Base-by-base conservation (phyloP, 75 land plant species). In the Pseudotsuga menziesii region DNA sequence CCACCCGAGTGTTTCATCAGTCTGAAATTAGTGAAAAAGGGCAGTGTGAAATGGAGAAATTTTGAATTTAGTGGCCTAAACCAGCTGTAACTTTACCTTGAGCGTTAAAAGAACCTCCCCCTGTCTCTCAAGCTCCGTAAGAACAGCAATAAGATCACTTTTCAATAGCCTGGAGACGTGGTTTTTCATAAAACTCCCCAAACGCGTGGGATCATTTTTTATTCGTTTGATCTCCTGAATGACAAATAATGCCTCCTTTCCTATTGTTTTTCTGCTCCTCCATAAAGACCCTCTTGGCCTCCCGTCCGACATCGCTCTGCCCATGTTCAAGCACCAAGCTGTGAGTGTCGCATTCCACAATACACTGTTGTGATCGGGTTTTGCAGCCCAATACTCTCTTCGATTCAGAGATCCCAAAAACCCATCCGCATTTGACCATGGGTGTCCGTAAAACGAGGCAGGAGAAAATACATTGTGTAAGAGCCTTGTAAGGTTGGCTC, bases 251-350 rank as follows among this genome's bases (percentile, higher is more conserved):
- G 96, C 94, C 63, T 95, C 98, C 76, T 91, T 93, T 16, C 98
- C 91, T 16, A 95, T 83, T 71, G 87, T 73, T 79, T 93, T 93
- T 80, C 85, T 88, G 16, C 93, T 89, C 39, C 94, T 83, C 98
- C 98, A 95, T 23, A 95, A 81, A 1, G 98, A 82, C 7, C 96
- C 98, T 54, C 98, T 87, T 0, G 95, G 96, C 80, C 92, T 79
- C 77, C 92, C 92, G 44, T 90, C 92, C 3, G 72, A 69, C 23
- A 69, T n/a, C 39, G 48, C 52, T 22, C 72, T 69, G 23, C 72
- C 54, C 12, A 8, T 48, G 54, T 48, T 48, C 54, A 48, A 48
- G 9, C 54, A 48, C 54, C 54, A 48, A 9, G 8, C 9, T 48
- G 54, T 48, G 11, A 48, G 11, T 48, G 54, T 9, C 54, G 54